Percentiles rank a stretch among this genome's conserved stretches.
phyloP scores from a whole-genome alignment of 345 rosid species.

The Combretum micranthum region DNA sequence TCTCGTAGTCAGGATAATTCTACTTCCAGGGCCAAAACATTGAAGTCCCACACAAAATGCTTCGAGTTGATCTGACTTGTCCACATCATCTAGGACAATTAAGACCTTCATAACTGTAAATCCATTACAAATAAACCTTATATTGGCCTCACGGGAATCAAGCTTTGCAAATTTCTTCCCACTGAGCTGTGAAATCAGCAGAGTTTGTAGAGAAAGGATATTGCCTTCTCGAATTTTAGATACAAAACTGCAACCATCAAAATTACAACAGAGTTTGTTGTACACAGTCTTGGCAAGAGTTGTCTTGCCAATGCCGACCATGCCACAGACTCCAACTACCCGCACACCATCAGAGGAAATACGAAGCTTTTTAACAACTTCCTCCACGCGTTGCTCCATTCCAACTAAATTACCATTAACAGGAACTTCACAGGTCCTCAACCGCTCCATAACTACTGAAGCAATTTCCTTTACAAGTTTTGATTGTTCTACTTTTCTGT shows the following conservation, averaged over 20 bases:
- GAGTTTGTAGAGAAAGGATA: neutral
- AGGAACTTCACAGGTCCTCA: neutral
- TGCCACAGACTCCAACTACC: conserved; percentile 13
- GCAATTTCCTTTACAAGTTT: conserved; percentile 3
- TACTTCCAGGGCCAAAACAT: too few relatives aligned
- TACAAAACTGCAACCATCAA: conserved; percentile 11
- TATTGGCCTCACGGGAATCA: neutral
- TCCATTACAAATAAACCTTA: neutral
- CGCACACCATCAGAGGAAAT: neutral
- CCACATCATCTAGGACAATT: too few relatives aligned
- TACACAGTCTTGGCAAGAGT: conserved; percentile 13
- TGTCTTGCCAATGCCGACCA: conserved; percentile 19
- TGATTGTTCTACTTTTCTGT: neutral
- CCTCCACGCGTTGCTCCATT: too few relatives aligned
- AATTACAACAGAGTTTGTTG: conserved; percentile 1
- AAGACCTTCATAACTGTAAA: neutral
- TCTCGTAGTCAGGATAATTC: neutral
- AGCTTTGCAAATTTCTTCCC: neutral
- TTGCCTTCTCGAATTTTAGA: conserved; percentile 3
- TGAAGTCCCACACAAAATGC: too few relatives aligned
- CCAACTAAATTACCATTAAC: too few relatives aligned
- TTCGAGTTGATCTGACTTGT: too few relatives aligned
- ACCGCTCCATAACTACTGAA: neutral
- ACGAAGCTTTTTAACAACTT: too few relatives aligned
- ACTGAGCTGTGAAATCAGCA: conserved; percentile 1